Base-by-base conservation (phyloP, 805 yeast genomes). In the Clavispora santaluciae region DNA sequence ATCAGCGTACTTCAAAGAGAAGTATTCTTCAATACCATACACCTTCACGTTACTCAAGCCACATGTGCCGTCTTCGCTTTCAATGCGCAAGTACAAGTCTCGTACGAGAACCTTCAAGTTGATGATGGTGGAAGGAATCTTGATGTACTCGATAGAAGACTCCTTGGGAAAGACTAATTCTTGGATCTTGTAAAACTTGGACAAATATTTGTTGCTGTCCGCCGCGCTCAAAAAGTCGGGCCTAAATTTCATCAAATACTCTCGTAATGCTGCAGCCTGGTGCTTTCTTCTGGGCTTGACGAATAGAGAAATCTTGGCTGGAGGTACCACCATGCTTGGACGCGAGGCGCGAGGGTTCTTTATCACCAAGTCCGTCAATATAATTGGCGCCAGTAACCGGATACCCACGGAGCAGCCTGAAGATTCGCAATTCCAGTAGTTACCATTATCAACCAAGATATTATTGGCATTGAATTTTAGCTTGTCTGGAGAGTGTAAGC, bases 391-490 rank as follows among this genome's bases (percentile, higher is more conserved):
- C 26, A 59, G 56, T 26, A 69, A 43, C 26, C 70, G 54, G 9
- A 69, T 45, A 0, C 75, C 75, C 13, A 67, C 39, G 5, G 67
- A 49, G 41, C 72, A 66, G 5, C 39, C 38, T 15, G 44, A 41
- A 1, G 61, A 46, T 12, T 50, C 54, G 47, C 72, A 64, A 24
- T 54, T 53, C 74, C 73, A 69, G 30, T 42, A 42, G 9, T 46
- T 40, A 1, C 60, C 68, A 6, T 63, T 63, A 40, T 69, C 70
- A 5, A 62, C 44, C 16, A 69, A 46, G 3, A 59, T 53, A 40
- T 63, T 66, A 47, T 68, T 69, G 10, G 73, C 75, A 46, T 69
- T 66, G 38, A 39, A 60, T 36, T 61, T 57, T 60, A 63, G 48
- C 20, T 51, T 38, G 7, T 46, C 41, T 1, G 61, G 54, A 3